Conservation (phyloP, 257 asterid species). For the Avicennia marina region DNA sequence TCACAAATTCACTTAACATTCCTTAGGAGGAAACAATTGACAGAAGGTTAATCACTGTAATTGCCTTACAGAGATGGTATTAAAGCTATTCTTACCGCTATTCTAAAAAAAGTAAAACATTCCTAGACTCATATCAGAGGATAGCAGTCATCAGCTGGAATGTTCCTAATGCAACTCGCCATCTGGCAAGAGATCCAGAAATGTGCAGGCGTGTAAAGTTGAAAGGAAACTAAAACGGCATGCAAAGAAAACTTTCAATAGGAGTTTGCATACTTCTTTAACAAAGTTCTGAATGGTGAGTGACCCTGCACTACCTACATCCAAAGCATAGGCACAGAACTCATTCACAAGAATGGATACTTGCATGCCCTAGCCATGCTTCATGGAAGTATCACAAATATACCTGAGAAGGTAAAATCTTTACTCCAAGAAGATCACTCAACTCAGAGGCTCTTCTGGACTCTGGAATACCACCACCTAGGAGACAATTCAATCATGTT, state of each 20-base stretch:
- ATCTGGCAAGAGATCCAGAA: background rate
- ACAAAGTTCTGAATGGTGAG: constrained; percentile 55
- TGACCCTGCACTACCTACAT: constrained; percentile 60
- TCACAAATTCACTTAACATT: background rate
- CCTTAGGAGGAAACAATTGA: background rate
- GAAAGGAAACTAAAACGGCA: background rate
- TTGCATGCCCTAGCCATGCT: background rate
- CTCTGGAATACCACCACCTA: constrained; percentile 69
- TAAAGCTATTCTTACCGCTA: background rate
- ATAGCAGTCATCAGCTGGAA: background rate
- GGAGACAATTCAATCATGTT: constrained; percentile 1
- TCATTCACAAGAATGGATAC: constrained; percentile 6
- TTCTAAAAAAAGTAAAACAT: background rate
- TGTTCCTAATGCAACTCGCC: constrained; percentile 1
- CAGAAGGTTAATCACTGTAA: background rate
- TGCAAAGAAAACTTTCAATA: background rate
- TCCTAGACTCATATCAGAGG: background rate
- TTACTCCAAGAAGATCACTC: constrained; percentile 48
- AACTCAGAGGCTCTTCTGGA: constrained; percentile 53
- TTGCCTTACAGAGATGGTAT: background rate
- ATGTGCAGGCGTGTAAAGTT: background rate
- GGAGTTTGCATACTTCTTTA: constrained; percentile 34
- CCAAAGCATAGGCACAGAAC: constrained; percentile 21
- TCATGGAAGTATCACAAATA: constrained; percentile 2
- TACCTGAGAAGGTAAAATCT: constrained; percentile 58